Evolutionary conservation across 2,329 filamentous ascomycete species (phyloP), one percentile per base, ranked within the genome.

Genomic region (Microthyrium microscopicum): DNA sequence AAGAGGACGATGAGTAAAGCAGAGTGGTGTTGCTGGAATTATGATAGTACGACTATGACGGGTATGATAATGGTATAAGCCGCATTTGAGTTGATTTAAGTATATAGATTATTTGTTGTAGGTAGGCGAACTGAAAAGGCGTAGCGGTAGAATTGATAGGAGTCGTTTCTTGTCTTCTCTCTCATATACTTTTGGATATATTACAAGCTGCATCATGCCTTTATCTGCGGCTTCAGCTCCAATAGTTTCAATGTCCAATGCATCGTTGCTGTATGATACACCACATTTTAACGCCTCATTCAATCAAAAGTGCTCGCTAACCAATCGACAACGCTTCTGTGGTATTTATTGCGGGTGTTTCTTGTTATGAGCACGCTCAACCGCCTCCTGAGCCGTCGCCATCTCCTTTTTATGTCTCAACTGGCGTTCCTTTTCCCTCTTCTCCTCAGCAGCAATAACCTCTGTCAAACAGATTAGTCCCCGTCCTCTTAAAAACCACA

Each of bases 401-500:
- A 42, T 38, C 6, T 43, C 34, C 13, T 43, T 41, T 18, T 45
- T 41, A 2, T 38, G 40, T 25, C 50, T 51, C 32, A 48, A 46
- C 38, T 62, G 54, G 29, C 77, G 50, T 41, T 61, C 62, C 39
- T 64, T 63, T 11, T 68, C 57, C 33, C 62, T 56, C 40, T 66
- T 64, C 61, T 87, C 80, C 60, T 85, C 80, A 15, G 80, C 73
- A 39, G 70, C 79, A 31, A 87, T 77, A 79, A 87, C 87, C 47
- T 87, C 77, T 79, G 46, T 20, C 24, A 20, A 2, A 9, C 11
- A n/a, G n/a, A 30, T 31, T 24, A 34, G 44, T 48, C 34, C 21
- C 11, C 35, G 5, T 24, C 29, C 26, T 30, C 21, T 9, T 20
- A 24, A 30, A 24, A 37, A 33, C 34, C 26, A 17, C 20, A 37